These are phyloP conservation scores for Cyclotella baltica DNA, from an alignment of 108 stramenopile species.

Conservation along the genomic window DNA sequence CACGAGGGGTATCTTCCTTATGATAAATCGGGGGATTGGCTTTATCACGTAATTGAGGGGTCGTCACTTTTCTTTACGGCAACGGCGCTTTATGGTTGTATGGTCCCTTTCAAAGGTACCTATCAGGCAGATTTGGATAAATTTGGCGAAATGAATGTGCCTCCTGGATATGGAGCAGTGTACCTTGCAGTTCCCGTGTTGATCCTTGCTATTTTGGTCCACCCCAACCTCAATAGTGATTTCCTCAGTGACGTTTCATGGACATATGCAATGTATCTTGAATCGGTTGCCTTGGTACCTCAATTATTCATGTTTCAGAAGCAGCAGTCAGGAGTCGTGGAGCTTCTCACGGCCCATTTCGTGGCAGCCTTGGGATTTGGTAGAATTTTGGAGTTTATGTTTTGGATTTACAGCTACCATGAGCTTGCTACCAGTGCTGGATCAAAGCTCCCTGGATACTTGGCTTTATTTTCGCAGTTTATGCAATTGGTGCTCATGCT, in stretches of 20 bases:
- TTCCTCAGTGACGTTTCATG: constrained; percentile 96
- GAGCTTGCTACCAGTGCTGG: constrained; percentile 93
- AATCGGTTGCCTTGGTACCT: constrained; percentile 94
- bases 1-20: constrained; percentile 99
- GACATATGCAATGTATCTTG: constrained; percentile 99
- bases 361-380: constrained; percentile 94
- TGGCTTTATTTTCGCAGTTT: constrained; percentile 96
- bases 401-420: constrained; percentile 98
- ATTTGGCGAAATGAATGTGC: constrained; percentile 93
- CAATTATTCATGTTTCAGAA: constrained; percentile 99
- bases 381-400: constrained; percentile 94
- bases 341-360: constrained; percentile 92
- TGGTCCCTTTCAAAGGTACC: constrained; percentile 83
- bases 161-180: constrained; percentile 80
- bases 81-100: constrained; percentile 79
- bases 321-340: constrained; percentile 80
- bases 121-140: constrained; percentile 90
- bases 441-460: constrained; percentile 91
- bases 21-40: constrained; percentile 98
- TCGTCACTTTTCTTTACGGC: constrained; percentile 82
- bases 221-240: constrained; percentile 95
- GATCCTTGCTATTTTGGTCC: constrained; percentile 86
- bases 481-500: constrained; percentile 96
- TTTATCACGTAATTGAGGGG: constrained; percentile 96
- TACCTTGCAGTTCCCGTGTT: constrained; percentile 91